Conservation (phyloP, 371 early-diverging fungal genomes). For the Mucor mucedo region DNA sequence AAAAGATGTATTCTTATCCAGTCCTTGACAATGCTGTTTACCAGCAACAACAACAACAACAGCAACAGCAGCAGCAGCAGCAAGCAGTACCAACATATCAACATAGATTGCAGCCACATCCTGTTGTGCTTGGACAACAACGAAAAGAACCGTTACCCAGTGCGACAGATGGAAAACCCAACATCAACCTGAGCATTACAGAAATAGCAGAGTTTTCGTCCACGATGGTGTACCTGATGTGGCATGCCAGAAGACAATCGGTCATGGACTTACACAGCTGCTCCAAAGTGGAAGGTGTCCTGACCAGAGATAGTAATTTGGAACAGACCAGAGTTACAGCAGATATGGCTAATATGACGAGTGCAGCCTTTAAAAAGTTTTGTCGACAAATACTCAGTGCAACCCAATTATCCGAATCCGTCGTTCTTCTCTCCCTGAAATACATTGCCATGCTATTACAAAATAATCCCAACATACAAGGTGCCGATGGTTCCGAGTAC, state of each 20-base stretch:
- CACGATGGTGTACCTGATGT: constrained; percentile 65
- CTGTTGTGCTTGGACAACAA: constrained; percentile 3
- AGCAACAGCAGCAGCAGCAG: constrained; percentile 2
- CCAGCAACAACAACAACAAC: constrained; percentile 6
- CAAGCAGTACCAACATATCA: background rate
- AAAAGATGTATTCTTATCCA: constrained; percentile 17
- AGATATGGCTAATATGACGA: constrained; percentile 46
- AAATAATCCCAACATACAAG: constrained; percentile 63
- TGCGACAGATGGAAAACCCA: constrained; percentile 34
- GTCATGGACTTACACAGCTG: constrained; percentile 39
- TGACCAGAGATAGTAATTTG: constrained; percentile 6
- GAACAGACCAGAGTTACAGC: constrained; percentile 32
- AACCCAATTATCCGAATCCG: constrained; percentile 68
- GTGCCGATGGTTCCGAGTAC: constrained; percentile 77
- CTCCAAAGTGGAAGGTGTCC: constrained; percentile 19
- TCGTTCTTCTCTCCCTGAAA: constrained; percentile 61
- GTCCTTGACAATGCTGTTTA: constrained; percentile 9
- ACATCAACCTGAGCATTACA: constrained; percentile 30
- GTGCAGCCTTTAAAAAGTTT: constrained; percentile 58
- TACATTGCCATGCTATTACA: constrained; percentile 65
- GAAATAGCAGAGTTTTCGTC: constrained; percentile 67
- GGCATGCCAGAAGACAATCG: constrained; percentile 57
- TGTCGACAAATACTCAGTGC: constrained; percentile 60
- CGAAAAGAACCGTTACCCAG: constrained; percentile 35
- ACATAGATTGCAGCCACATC: constrained; percentile 3